phyloP scores from a whole-genome alignment of 208 protist species.

The Trypanosoma cruzi region DNA sequence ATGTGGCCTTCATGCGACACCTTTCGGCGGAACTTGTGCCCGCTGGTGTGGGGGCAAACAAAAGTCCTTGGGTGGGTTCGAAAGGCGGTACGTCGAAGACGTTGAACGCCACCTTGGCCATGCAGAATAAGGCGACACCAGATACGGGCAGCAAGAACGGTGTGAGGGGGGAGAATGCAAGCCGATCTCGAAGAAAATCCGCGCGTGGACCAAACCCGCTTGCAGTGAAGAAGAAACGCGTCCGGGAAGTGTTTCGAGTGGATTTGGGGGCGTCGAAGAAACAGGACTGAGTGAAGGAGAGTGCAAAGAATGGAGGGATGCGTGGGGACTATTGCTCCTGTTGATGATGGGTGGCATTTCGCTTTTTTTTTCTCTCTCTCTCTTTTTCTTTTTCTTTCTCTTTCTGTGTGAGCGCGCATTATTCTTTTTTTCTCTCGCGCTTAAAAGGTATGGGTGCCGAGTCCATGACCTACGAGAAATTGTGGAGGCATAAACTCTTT shows the following conservation, averaged over 20 bases:
- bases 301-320: neutral
- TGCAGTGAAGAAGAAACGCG: slow-evolving; percentile 79
- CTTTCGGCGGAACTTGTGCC: slow-evolving; percentile 17
- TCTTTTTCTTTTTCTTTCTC: slow-evolving; percentile 11
- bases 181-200: neutral
- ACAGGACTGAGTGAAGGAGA: neutral
- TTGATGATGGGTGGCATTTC: neutral
- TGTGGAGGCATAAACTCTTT: neutral
- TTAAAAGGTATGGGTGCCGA: neutral
- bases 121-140: neutral
- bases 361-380: slow-evolving; percentile 15
- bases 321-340: neutral
- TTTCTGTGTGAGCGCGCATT: neutral
- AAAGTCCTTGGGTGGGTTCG: slow-evolving; percentile 4
- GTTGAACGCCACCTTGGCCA: neutral
- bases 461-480: neutral
- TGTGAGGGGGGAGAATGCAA: slow-evolving; percentile 9
- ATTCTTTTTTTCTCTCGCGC: neutral
- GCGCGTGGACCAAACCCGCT: slow-evolving; percentile 61
- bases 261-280: slow-evolving; percentile 3
- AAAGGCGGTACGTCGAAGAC: neutral
- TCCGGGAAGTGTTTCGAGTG: slow-evolving; percentile 67
- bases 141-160: neutral
- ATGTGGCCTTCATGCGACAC: slow-evolving; percentile 33
- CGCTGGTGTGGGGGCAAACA: neutral